Evolutionary conservation across 768 basidiomycete species (phyloP).

Genomic region (Termitomyces sp.): DNA sequence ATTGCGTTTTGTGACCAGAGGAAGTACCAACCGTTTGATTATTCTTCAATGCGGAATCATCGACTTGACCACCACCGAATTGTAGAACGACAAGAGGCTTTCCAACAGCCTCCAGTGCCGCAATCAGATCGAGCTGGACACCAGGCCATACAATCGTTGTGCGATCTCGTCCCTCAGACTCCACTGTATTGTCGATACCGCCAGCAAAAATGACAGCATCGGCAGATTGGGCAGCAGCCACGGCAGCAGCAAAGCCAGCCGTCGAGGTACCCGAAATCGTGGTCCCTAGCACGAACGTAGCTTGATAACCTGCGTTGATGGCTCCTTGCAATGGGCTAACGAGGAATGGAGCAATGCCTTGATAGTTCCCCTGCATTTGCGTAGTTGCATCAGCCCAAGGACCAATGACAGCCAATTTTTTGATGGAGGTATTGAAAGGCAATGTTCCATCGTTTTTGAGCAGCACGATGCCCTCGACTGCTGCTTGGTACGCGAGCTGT

Average conservation of each 20-base stretch:
- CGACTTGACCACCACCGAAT: constrained; percentile 58
- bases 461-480: constrained; percentile 54
- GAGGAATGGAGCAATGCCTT: constrained; percentile 53
- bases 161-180: constrained; percentile 48
- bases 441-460: constrained; percentile 65
- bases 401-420: constrained; percentile 57
- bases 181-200: constrained; percentile 54
- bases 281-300: constrained; percentile 43
- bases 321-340: constrained; percentile 52
- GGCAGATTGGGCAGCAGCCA: constrained; percentile 46
- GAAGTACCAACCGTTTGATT: constrained; percentile 35
- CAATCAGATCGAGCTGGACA: constrained; percentile 49
- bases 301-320: constrained; percentile 43
- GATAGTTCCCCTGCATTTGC: constrained; percentile 59
- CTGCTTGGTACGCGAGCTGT: constrained; percentile 49
- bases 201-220: constrained; percentile 54
- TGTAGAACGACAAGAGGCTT: constrained; percentile 56
- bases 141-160: constrained; percentile 53
- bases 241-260: constrained; percentile 46
- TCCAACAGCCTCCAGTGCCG: constrained; percentile 39
- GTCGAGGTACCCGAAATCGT: constrained; percentile 35
- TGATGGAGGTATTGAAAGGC: constrained; percentile 45
- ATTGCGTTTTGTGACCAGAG: too few species aligned
- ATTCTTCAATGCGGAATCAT: constrained; percentile 43
- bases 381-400: constrained; percentile 57